These are phyloP conservation scores for Letharia columbiana DNA, from an alignment of 495 filamentous ascomycete genomes.

Conservation along the genomic window DNA sequence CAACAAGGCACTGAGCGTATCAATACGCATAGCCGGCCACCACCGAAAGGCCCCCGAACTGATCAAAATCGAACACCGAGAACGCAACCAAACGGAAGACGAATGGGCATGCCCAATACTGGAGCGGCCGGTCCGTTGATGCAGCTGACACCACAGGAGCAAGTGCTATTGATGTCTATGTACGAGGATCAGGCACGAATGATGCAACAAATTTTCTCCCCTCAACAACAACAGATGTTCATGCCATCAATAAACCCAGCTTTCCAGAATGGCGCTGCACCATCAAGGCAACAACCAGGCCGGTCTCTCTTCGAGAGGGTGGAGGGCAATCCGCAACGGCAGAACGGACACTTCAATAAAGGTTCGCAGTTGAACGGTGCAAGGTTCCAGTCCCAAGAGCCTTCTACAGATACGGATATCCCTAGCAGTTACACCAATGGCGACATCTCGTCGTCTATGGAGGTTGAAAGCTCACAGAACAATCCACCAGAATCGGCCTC, in stretches of 20 bases:
- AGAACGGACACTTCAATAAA: slow-evolving; percentile 34
- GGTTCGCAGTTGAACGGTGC: slow-evolving; percentile 24
- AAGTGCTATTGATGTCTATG: slow-evolving; percentile 74
- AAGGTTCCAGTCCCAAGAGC: slow-evolving; percentile 23
- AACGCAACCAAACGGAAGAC: slow-evolving; percentile 40
- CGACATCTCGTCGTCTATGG: slow-evolving; percentile 44
- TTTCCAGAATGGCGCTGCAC: slow-evolving; percentile 37
- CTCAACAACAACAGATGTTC: slow-evolving; percentile 34
- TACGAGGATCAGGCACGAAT: slow-evolving; percentile 83
- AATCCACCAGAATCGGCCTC: slow-evolving; percentile 20
- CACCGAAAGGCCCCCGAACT: slow-evolving; percentile 62
- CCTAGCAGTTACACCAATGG: slow-evolving; percentile 28
- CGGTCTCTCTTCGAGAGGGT: slow-evolving; percentile 76
- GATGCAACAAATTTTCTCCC: slow-evolving; percentile 54
- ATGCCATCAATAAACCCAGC: slow-evolving; percentile 49
- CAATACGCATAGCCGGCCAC: slow-evolving; percentile 60
- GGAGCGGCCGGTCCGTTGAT: slow-evolving; percentile 30
- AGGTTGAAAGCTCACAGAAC: slow-evolving; percentile 33
- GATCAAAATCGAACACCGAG: slow-evolving; percentile 34
- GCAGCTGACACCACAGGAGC: slow-evolving; percentile 57
- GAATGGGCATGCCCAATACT: slow-evolving; percentile 41
- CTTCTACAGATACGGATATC: slow-evolving; percentile 18
- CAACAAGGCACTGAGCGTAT: slow-evolving; percentile 68
- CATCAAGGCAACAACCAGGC: slow-evolving; percentile 44
- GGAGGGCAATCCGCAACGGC: slow-evolving; percentile 40